A percentile compares a stretch with the other conserved stretches of the same genome.
Evolutionary conservation across 176 grass and related monocot species (phyloP).

Genomic region (Cenchrus fungigraminus): DNA sequence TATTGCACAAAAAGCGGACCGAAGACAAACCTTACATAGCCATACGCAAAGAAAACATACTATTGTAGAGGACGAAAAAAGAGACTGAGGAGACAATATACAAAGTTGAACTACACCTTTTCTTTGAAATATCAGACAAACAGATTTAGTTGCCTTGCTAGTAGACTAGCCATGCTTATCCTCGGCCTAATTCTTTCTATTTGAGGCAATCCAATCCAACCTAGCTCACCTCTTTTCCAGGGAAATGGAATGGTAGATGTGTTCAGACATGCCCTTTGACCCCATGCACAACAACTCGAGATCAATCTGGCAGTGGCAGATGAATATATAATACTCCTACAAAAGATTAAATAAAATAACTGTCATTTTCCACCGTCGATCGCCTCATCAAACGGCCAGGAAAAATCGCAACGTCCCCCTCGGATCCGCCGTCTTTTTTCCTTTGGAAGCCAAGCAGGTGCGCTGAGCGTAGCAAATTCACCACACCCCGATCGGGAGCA

Average conservation of each 20-base stretch:
- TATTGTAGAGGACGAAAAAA: neutral
- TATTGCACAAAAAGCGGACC: too few relatives aligned
- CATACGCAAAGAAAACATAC: too few relatives aligned
- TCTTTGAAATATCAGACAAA: too few relatives aligned
- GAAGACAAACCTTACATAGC: too few relatives aligned
- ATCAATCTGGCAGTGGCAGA: neutral
- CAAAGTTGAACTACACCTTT: neutral
- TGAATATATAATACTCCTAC: too few relatives aligned
- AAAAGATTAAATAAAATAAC: neutral
- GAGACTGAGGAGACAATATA: neutral
- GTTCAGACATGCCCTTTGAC: neutral
- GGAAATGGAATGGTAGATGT: neutral
- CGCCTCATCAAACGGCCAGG: constrained; percentile 7
- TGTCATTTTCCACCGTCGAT: constrained; percentile 3
- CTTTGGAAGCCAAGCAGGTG: constrained; percentile 14
- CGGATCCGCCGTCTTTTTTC: constrained; percentile 8
- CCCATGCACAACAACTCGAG: neutral
- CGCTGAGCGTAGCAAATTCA: constrained; percentile 29
- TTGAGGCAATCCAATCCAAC: neutral
- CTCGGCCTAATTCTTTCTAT: neutral
- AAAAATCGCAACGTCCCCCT: neutral
- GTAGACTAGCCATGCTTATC: neutral
- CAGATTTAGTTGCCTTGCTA: neutral
- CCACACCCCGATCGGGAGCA: constrained; percentile 22
- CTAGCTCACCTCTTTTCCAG: neutral